Base-by-base conservation (phyloP, 768 basidiomycete genomes). In the Tylopilus subfusipes region DNA sequence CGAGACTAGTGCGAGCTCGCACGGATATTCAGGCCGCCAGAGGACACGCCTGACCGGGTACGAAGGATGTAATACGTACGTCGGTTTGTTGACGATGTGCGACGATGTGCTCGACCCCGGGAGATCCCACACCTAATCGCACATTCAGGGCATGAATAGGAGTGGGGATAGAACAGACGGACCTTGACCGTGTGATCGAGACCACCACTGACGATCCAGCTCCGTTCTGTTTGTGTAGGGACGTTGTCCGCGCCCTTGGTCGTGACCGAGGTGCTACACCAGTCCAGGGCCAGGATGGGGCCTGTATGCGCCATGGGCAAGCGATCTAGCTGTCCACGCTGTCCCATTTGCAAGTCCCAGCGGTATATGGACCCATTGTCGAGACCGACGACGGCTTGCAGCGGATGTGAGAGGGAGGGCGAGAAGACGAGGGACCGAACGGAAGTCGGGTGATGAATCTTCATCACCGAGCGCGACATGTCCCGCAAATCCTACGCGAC, bases 321-420 rank as follows among this genome's bases (percentile, higher is more conserved):
- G 21, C 84, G 82, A 63, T 90, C 90, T 0, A 90, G 74, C 46
- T 82, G 78, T 5, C 88, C 87, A 7, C 83, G 80, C 59, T 87
- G 86, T 5, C 87, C 88, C 81, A 86, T 85, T 60, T 82, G 80
- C 50, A 92, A 72, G 63, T 93, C 90, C 88, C 90, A 92, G 55
- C 88, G 76, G 60, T 84, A 84, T 34, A 90, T 82, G 48, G 78
- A 83, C 4, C 86, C 86, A 56, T 86, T 87, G 58, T 86, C 85
- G 11, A 86, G 73, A 14, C 86, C 86, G 0, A 81, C 82, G 19
- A 87, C 71, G 4, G 85, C 85, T 62, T 88, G 86, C 6, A 88
- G 73, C 0, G 89, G 86, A 49, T 84, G 78, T 54, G 79, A 82
- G 1, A 76, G 66, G 45, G 81, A 81, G 0, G 86, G 85, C 0